These are phyloP conservation scores for Claviceps arundinis DNA, from an alignment of 2,329 filamentous ascomycete genomes.

Conservation along the genomic window DNA sequence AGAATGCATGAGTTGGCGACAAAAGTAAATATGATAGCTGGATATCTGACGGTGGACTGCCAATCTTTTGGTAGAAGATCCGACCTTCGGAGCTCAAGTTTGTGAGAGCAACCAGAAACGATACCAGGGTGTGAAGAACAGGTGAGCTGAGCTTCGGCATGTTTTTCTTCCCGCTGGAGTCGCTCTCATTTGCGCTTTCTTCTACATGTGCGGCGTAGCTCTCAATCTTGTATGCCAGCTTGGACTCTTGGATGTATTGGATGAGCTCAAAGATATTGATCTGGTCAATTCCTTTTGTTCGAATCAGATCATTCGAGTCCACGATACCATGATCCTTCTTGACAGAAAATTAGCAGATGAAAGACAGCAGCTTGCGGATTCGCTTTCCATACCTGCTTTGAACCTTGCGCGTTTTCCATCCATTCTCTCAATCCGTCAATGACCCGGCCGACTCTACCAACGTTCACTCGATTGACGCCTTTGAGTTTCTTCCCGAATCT, in stretches of 20 bases:
- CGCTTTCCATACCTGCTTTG: constrained; percentile 23
- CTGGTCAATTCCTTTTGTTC: constrained; percentile 80
- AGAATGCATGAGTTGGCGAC: constrained; percentile 84
- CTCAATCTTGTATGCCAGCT: constrained; percentile 87
- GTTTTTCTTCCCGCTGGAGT: constrained; percentile 12
- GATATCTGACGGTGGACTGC: constrained; percentile 29
- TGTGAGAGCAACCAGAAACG: constrained; percentile 67
- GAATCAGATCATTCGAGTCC: constrained; percentile 57
- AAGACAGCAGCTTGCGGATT: neutral
- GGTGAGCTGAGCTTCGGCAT: constrained; percentile 23
- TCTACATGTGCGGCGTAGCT: constrained; percentile 56
- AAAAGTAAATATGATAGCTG: constrained; percentile 74
- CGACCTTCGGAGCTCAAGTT: constrained; percentile 65
- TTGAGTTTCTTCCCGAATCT: constrained; percentile 82
- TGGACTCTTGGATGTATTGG: constrained; percentile 80
- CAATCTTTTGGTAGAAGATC: constrained; percentile 46
- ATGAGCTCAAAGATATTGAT: constrained; percentile 88
- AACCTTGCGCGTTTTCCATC: constrained; percentile 40
- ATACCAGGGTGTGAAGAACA: constrained; percentile 40
- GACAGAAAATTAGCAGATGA: neutral
- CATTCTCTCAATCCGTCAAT: constrained; percentile 65
- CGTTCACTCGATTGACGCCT: constrained; percentile 80
- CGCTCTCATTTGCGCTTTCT: constrained; percentile 30
- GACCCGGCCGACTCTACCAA: constrained; percentile 74
- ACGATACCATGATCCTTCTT: constrained; percentile 50